Evolutionary conservation across 1,284 basidiomycete species (phyloP).

Genomic region (Trichosporon sp.): DNA sequence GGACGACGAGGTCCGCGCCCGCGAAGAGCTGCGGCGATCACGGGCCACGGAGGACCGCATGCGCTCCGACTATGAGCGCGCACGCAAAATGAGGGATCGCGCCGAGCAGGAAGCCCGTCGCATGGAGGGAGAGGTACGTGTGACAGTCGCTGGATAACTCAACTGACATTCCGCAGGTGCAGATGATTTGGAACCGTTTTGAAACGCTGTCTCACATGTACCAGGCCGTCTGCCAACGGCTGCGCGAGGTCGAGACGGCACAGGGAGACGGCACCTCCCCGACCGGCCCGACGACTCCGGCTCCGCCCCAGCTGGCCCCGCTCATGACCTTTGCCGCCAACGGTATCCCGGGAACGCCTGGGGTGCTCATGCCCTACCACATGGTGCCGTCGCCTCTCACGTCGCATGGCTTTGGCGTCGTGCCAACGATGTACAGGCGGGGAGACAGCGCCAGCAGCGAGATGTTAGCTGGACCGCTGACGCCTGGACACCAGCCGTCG

Average conservation of each 20-base stretch:
- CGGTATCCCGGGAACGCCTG: not conserved
- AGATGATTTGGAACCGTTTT: slow-evolving; percentile 17
- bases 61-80: slow-evolving; percentile 32
- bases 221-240: slow-evolving; percentile 14
- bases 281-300: not conserved
- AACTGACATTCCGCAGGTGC: slow-evolving; percentile 11
- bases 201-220: slow-evolving; percentile 24
- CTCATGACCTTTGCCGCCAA: slow-evolving; percentile 3
- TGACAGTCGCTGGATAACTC: not conserved
- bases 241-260: slow-evolving; percentile 15
- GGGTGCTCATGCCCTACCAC: not conserved
- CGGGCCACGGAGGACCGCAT: slow-evolving; percentile 31
- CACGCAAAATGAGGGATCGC: slow-evolving; percentile 22
- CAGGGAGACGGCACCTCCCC: not conserved
- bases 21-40: slow-evolving; percentile 30
- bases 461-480: slow-evolving; percentile 37
- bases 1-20: slow-evolving; percentile 31
- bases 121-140: slow-evolving; percentile 40
- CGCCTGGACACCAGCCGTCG: slow-evolving; percentile 23
- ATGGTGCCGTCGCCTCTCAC: slow-evolving; percentile 9
- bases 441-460: slow-evolving; percentile 6
- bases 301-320: not conserved
- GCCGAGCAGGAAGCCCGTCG: slow-evolving; percentile 28
- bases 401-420: slow-evolving; percentile 9
- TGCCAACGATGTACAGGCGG: slow-evolving; percentile 10